Conservation (phyloP, 1,284 basidiomycete species). For the Puccinia hordei region DNA sequence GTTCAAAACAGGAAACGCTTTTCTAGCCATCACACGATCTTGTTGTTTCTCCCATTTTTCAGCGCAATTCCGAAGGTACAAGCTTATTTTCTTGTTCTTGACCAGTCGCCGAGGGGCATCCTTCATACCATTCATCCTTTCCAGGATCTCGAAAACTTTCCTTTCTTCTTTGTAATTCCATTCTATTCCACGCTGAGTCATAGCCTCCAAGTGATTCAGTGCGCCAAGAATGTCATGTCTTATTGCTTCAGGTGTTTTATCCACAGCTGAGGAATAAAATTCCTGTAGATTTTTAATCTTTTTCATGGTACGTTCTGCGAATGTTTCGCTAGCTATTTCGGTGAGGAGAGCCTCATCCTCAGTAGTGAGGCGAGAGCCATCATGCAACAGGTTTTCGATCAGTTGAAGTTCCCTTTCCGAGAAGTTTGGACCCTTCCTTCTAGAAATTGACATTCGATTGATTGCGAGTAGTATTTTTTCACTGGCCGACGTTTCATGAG, state of each 20-base stretch:
- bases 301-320: not conserved
- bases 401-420: not conserved
- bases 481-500: not conserved
- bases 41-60: not conserved
- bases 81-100: not conserved
- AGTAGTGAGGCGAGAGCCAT: not conserved
- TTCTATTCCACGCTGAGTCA: too few species aligned
- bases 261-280: not conserved
- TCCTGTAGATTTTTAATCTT: not conserved
- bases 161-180: not conserved
- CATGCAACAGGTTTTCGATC: slow-evolving; percentile 2
- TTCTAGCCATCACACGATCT: not conserved
- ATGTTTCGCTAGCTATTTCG: not conserved
- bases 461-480: not conserved
- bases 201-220: not conserved
- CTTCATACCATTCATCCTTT: not conserved
- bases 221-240: not conserved
- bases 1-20: not conserved
- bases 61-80: not conserved
- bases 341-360: not conserved
- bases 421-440: not conserved
- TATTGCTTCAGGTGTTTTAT: not conserved
- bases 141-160: not conserved
- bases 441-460: not conserved
- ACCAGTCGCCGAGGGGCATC: not conserved